Evolutionary conservation across 768 basidiomycete species (phyloP), one percentile per base, ranked within the genome.

Genomic region (Suillus bovinus): DNA sequence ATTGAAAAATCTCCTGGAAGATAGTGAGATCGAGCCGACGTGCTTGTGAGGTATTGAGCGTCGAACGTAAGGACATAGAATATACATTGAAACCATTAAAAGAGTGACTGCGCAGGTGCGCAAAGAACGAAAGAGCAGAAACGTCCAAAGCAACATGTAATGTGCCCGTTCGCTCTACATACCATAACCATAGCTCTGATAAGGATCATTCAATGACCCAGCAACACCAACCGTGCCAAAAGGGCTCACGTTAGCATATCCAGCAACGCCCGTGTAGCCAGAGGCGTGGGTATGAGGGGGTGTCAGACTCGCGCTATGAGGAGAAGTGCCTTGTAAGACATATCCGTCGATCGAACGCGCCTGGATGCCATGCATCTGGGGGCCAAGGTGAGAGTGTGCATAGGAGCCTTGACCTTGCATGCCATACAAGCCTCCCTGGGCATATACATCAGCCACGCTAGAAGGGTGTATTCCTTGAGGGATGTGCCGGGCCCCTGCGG

Each of bases 311-410:
- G 86, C 81, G 69, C 83, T 87, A 73, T 91, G 89, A 65, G 80
- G 80, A 46, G 86, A 86, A 67, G 81, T 86, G 71, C 85, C 85
- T 75, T 92, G 91, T 57, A 93, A 79, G 63, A 93, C 90, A 70
- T 93, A 93, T 70, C 86, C 85, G 68, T 93, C 91, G 65, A 93
- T 91, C 29, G 88, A 81, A 64, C 88, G 90, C 17, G 86, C 82
- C 71, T 87, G 89, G 54, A 93, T 73, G 44, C 74, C 73, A 67
- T 88, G 88, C 70, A 90, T 69, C 63, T 82, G 86, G 31, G 81
- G 72, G 52, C 77, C 78, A 60, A 87, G 69, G 64, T 85, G 87
- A 42, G 78, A 72, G 70, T 86, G 88, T n/a, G 78, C 80, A 63
- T 85, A 89, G 52, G 84, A 78, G 11, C 79, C 81, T 66, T 86